Conservation (phyloP, 1,284 basidiomycete genomes). For the Pulchroboletus neoregius region DNA sequence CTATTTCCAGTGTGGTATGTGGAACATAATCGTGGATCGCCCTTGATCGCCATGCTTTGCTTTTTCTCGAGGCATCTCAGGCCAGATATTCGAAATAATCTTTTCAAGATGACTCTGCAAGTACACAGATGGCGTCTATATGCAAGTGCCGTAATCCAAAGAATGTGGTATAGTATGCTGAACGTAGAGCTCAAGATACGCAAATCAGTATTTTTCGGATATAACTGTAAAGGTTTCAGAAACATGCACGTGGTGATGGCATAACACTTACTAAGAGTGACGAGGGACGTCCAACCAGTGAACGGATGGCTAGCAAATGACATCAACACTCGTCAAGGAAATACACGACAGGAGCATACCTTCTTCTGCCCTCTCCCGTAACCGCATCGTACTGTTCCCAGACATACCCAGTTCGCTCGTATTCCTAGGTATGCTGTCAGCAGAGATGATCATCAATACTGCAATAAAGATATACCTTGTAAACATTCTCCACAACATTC, state of each 20-base stretch:
- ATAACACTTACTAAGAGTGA: slow-evolving; percentile 63
- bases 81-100: not conserved
- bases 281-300: slow-evolving; percentile 88
- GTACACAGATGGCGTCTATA: not conserved
- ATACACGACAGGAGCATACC: slow-evolving; percentile 42
- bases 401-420: slow-evolving; percentile 85
- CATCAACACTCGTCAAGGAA: slow-evolving; percentile 7
- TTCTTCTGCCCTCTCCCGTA: slow-evolving; percentile 80
- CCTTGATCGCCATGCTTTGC: too few relatives aligned
- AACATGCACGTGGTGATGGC: slow-evolving; percentile 9
- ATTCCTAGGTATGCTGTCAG: slow-evolving; percentile 61
- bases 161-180: not conserved
- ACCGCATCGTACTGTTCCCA: slow-evolving; percentile 94
- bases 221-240: slow-evolving; percentile 40
- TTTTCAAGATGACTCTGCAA: not conserved
- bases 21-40: too few relatives aligned
- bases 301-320: slow-evolving; percentile 71
- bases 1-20: not conserved
- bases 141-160: not conserved
- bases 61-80: not conserved
- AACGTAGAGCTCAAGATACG: not conserved
- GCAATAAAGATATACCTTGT: slow-evolving; percentile 52
- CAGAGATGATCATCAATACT: not conserved
- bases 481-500: slow-evolving; percentile 84
- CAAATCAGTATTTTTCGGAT: slow-evolving; percentile 51